A percentile compares a stretch with the other conserved stretches of the same genome.
phyloP scores from a whole-genome alignment of 169 alveolate genomes.

The Cryptosporidium muris region DNA sequence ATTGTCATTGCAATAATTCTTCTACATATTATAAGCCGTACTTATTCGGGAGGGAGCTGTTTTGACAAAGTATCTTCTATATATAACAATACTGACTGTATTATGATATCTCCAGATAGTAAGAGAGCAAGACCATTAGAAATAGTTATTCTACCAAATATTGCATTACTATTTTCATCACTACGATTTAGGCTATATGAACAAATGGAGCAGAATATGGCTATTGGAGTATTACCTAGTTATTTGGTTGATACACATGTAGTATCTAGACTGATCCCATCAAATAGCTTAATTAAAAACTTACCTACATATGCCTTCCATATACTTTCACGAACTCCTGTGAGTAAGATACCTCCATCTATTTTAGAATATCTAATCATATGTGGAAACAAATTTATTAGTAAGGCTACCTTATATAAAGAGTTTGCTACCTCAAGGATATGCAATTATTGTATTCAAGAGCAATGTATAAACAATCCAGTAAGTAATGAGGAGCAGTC shows the following conservation, averaged over 20 bases:
- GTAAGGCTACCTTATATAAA: not conserved
- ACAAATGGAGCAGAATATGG: constrained; percentile 14
- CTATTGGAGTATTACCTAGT: constrained; percentile 28
- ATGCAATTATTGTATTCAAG: not conserved
- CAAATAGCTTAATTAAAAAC: constrained; percentile 7
- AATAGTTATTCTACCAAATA: constrained; percentile 51
- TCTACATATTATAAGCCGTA: constrained; percentile 44
- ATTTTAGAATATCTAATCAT: constrained; percentile 1
- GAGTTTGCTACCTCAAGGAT: not conserved
- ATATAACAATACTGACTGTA: constrained; percentile 49
- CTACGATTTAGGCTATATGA: constrained; percentile 56
- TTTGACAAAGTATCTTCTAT: constrained; percentile 51
- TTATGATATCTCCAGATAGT: constrained; percentile 62
- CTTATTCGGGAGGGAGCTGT: constrained; percentile 67
- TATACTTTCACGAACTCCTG: constrained; percentile 57
- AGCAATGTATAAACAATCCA: not conserved
- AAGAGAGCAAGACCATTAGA: constrained; percentile 65
- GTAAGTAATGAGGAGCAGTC: no score
- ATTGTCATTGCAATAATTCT: constrained; percentile 43
- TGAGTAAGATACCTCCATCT: constrained; percentile 34
- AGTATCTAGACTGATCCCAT: constrained; percentile 58
- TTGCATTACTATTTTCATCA: constrained; percentile 59
- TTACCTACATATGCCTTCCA: constrained; percentile 32
- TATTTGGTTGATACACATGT: constrained; percentile 57
- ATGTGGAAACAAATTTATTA: constrained; percentile 20